Percentiles rank a stretch among this genome's conserved stretches.
These are phyloP conservation scores for Rhizomucor miehei DNA, from an alignment of 371 early-diverging fungal genomes.

Conservation along the genomic window DNA sequence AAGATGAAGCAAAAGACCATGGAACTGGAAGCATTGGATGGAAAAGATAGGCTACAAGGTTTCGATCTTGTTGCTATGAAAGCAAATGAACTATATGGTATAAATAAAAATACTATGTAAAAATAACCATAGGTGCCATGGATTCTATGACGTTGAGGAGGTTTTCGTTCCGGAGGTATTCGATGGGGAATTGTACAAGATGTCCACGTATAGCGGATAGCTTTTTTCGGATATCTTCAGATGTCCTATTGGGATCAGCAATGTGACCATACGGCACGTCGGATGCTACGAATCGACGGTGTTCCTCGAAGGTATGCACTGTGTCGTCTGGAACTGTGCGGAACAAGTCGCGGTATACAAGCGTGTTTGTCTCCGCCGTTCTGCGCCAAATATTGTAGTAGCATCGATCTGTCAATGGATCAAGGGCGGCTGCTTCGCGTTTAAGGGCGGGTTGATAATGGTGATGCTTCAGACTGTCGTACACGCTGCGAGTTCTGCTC, in stretches of 20 bases:
- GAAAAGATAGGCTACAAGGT: constrained; percentile 40
- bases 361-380: constrained; percentile 68
- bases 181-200: constrained; percentile 72
- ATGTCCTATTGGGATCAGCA: constrained; percentile 38
- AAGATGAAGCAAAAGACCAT: constrained; percentile 42
- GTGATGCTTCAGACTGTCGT: constrained; percentile 25
- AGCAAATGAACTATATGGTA: constrained; percentile 39
- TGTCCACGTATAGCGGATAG: constrained; percentile 57
- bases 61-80: constrained; percentile 38
- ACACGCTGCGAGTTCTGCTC: constrained; percentile 35
- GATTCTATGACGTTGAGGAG: constrained; percentile 53
- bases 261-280: constrained; percentile 55
- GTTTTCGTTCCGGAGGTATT: constrained; percentile 73
- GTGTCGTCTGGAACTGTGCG: constrained; percentile 86
- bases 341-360: constrained; percentile 77
- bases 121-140: constrained; percentile 58
- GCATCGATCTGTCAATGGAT: constrained; percentile 71
- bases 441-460: constrained; percentile 2
- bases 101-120: constrained; percentile 37
- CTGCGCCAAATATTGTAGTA: constrained; percentile 62
- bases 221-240: constrained; percentile 34
- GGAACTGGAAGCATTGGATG: constrained; percentile 48
- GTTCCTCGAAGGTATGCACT: constrained; percentile 57
- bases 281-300: constrained; percentile 50
- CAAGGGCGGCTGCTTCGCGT: constrained; percentile 57